Base-by-base conservation (phyloP, 169 alveolate genomes). In the Plasmodium malariae region DNA sequence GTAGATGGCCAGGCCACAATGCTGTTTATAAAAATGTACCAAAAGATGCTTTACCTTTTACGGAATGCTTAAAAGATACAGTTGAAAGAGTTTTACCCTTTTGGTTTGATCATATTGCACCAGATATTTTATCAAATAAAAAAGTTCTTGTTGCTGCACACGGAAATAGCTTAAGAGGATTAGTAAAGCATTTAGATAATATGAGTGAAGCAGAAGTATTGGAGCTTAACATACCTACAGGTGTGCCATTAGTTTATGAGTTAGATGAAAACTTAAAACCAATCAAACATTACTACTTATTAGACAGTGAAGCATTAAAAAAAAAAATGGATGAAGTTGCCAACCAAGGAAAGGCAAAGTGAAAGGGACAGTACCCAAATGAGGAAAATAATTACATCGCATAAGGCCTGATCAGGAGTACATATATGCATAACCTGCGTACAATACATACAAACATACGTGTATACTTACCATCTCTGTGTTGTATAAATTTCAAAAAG, bases 151-250 rank as follows among this genome's bases (percentile, higher is more conserved):
- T 98, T n/a, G 92, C 96, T 67, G 99, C 99, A 26, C 99, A 98
- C 91, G 99, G 99, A n/a, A 98, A 98, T 95, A 96, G 99, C 28
- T 93, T 98, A 43, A 95, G 99, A 92, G 98, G 98, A 26, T 93
- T 98, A 30, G 98, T 98, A 24, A 98, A 98, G 97, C 97, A 97
- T 85, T 92, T 98, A 45, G 99, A 98, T 91, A 93, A 94, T 62
- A 95, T 98, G 96, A 94, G 96, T 48, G 99, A 97, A 48, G 98
- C 96, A 34, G 99, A 97, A 32, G 96, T 98, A 55, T 93, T 98
- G 37, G 98, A 96, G 87, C 92, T 98, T 40, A 98, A 98, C 93
- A 97, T 98, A 45, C 99, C 99, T 12, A 98, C 99, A 28, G 99
- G 98, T 3, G 98, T 97, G 34, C 99, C 99, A 14, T 95, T 98